These are phyloP conservation scores for Gryganskiella cystojenkinii DNA, from an alignment of 192 early-diverging fungal species.

Conservation along the genomic window DNA sequence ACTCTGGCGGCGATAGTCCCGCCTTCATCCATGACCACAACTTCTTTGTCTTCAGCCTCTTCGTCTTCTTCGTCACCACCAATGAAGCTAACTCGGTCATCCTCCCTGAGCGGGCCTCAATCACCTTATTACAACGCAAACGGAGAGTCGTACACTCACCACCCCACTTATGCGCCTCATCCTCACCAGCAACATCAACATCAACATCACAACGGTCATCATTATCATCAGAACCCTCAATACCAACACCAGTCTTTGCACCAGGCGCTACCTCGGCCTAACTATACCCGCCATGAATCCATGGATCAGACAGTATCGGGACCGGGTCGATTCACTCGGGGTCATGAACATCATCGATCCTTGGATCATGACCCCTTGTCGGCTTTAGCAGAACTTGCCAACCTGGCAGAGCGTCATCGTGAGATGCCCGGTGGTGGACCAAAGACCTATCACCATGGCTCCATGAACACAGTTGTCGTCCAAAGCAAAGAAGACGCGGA, in stretches of 20 bases:
- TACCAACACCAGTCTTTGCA: conserved; percentile 21
- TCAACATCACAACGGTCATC: not conserved
- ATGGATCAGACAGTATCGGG: no score
- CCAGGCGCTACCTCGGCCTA: conserved; percentile 19
- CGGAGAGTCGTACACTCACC: not conserved
- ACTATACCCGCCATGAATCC: conserved; percentile 13
- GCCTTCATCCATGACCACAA: conserved; percentile 15
- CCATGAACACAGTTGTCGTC: not conserved
- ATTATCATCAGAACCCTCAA: not conserved
- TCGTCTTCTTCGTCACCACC: not conserved
- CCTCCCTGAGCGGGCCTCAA: conserved; percentile 1
- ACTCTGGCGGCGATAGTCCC: conserved; percentile 19
- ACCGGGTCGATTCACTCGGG: conserved; percentile 20
- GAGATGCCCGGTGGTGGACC: conserved; percentile 15
- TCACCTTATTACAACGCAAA: conserved; percentile 13
- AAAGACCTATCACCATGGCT: not conserved
- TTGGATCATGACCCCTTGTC: conserved; percentile 39
- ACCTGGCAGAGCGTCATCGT: conserved; percentile 35
- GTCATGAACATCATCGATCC: conserved; percentile 47
- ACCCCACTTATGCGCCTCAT: not conserved
- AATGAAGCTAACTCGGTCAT: conserved; percentile 20
- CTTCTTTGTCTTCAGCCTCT: conserved; percentile 8
- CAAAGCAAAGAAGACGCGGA: conserved; percentile 23
- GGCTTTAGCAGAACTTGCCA: conserved; percentile 42
- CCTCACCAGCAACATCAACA: no score